A percentile compares a stretch with the other conserved stretches of the same genome.
Evolutionary conservation across 306 rosid genomes (phyloP).

Genomic region (Cucurbita pepo): DNA sequence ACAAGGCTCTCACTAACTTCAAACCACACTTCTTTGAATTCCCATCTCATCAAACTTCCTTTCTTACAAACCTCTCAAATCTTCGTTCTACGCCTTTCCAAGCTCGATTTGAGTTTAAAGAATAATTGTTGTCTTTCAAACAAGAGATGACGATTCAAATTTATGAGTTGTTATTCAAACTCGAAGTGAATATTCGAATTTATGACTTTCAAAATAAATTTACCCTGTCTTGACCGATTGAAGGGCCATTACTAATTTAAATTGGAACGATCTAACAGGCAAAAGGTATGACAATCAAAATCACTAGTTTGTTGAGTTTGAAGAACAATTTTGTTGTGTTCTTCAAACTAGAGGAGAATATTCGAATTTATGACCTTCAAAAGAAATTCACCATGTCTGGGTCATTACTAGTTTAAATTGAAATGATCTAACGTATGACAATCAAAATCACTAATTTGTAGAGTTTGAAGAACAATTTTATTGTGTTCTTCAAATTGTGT

Average conservation of each 20-base stretch:
- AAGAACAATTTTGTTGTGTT: no score
- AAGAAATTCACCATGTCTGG: neutral
- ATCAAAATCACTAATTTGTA: neutral
- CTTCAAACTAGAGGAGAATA: no score
- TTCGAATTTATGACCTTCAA: neutral
- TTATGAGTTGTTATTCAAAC: no score
- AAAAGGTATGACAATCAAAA: neutral
- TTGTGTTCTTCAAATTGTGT: no score
- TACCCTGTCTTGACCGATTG: neutral
- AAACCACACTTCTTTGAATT: slow-evolving; percentile 12
- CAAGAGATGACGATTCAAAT: neutral
- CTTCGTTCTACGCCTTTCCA: no score
- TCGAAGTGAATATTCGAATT: no score
- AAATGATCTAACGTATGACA: neutral
- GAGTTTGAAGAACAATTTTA: neutral
- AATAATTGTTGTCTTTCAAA: neutral
- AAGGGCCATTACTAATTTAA: neutral
- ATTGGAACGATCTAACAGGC: no score
- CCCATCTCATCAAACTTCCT: slow-evolving; percentile 9
- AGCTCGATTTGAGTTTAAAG: neutral
- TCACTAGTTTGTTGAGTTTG: neutral
- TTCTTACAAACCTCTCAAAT: no score
- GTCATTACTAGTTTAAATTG: neutral
- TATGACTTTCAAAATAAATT: neutral
- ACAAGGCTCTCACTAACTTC: slow-evolving; percentile 2